phyloP scores from a whole-genome alignment of 1,284 basidiomycete genomes.

The Tremellales sp. region DNA sequence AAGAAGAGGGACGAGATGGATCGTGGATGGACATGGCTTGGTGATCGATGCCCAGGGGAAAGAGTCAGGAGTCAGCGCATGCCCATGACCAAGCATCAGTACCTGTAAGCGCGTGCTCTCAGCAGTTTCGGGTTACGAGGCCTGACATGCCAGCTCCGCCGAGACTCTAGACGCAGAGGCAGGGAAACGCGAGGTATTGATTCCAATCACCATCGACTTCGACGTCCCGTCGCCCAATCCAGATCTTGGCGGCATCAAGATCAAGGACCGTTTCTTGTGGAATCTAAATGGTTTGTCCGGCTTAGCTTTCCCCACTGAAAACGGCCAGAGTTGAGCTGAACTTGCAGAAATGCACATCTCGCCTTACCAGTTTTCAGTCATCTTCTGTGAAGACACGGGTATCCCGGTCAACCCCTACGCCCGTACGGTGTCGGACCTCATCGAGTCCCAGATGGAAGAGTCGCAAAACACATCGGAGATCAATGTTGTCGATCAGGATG shows the following conservation, averaged over 20 bases:
- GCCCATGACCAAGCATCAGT: constrained; percentile 61
- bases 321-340: neutral
- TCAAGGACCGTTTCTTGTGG: constrained; percentile 97
- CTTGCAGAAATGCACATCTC: constrained; percentile 60
- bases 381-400: constrained; percentile 84
- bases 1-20: constrained; percentile 44
- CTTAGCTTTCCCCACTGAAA: neutral
- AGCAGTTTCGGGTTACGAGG: too few species aligned
- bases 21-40: constrained; percentile 81
- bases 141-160: constrained; percentile 57
- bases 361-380: constrained; percentile 75
- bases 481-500: constrained; percentile 43
- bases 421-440: constrained; percentile 76
- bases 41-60: constrained; percentile 73
- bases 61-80: constrained; percentile 65
- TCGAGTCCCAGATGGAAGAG: constrained; percentile 85
- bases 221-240: constrained; percentile 62
- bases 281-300: constrained; percentile 69
- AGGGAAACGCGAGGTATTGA: constrained; percentile 61
- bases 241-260: constrained; percentile 56
- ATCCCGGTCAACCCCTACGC: constrained; percentile 65
- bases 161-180: constrained; percentile 66
- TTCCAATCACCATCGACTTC: constrained; percentile 91
- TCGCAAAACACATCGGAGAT: constrained; percentile 73
- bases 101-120: constrained; percentile 56